Conservation (phyloP, 75 land plant species). For the Isoetes taiwanensis region DNA sequence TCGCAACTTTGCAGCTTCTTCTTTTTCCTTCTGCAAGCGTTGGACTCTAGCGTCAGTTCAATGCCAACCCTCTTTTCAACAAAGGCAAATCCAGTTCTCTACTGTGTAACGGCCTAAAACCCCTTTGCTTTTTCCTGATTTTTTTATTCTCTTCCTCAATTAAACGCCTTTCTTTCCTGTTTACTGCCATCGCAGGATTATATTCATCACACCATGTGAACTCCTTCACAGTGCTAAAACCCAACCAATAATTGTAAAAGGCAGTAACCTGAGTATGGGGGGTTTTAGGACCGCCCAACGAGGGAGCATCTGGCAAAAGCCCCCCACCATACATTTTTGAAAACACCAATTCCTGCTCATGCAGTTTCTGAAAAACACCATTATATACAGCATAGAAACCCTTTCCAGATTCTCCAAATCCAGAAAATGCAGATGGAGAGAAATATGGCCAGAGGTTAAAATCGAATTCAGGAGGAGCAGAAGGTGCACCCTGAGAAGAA, state of each 20-base stretch:
- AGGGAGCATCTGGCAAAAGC: constrained; percentile 36
- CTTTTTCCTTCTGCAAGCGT: constrained; percentile 37
- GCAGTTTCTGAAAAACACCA: constrained; percentile 51
- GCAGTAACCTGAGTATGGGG: constrained; percentile 48
- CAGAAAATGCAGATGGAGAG: constrained; percentile 57
- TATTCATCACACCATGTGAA: constrained; percentile 84
- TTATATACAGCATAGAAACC: constrained; percentile 81
- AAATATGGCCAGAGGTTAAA: constrained; percentile 67
- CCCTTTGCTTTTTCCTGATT: constrained; percentile 62
- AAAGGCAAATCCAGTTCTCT: constrained; percentile 65
- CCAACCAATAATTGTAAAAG: constrained; percentile 72
- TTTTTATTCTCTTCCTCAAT: constrained; percentile 98
- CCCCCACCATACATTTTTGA: constrained; percentile 25
- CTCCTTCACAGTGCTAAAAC: constrained; percentile 69
- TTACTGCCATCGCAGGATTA: constrained; percentile 36
- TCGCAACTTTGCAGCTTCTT: constrained; percentile 32
- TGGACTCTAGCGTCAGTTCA: constrained; percentile 47
- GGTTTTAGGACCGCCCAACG: constrained; percentile 51
- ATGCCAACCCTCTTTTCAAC: constrained; percentile 90
- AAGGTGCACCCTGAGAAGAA: constrained; percentile 5
- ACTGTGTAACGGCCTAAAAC: constrained; percentile 77
- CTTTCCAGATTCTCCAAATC: constrained; percentile 43
- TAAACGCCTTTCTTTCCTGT: constrained; percentile 47
- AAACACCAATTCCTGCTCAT: constrained; percentile 44
- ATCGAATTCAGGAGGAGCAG: constrained; percentile 16